Evolutionary conservation across 1,284 basidiomycete species (phyloP).

Genomic region (Papiliotrema flavescens): DNA sequence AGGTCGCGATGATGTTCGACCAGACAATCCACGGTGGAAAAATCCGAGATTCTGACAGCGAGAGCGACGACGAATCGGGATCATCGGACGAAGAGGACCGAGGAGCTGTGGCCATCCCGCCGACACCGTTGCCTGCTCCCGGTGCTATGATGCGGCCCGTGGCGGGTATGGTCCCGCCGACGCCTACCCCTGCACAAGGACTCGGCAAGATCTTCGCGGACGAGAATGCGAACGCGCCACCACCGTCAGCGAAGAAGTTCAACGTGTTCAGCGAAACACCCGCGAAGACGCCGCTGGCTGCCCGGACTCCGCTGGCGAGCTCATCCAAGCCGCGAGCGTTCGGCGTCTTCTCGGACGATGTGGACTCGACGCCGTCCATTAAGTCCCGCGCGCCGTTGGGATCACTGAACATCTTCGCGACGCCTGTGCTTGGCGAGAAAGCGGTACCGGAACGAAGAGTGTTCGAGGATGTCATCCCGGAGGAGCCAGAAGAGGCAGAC

Average conservation of each 20-base stretch:
- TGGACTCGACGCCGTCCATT: constrained; percentile 11
- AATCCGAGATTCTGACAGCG: constrained; percentile 50
- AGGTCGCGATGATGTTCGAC: constrained; percentile 91
- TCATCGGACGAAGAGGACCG: constrained; percentile 23
- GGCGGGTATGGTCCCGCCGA: constrained; percentile 43
- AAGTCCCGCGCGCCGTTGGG: constrained; percentile 8
- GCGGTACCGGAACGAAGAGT: constrained; percentile 4
- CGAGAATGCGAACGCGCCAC: constrained; percentile 33
- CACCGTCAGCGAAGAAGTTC: constrained; percentile 26
- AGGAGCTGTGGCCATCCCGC: constrained; percentile 29
- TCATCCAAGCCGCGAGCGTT: constrained; percentile 31
- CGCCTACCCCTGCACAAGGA: constrained; percentile 43
- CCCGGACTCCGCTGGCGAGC: constrained; percentile 22
- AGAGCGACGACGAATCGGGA: constrained; percentile 44
- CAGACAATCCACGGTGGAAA: constrained; percentile 57
- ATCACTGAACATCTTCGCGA: constrained; percentile 27
- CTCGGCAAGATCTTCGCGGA: constrained; percentile 34
- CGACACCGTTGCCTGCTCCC: constrained; percentile 16
- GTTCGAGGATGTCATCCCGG: constrained; percentile 6
- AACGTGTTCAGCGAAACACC: constrained; percentile 46
- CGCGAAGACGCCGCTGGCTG: constrained; percentile 32
- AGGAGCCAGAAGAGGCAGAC: constrained; percentile 19
- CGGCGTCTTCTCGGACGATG: constrained; percentile 35
- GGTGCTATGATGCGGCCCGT: constrained; percentile 38
- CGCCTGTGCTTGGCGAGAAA: constrained; percentile 20